Evolutionary conservation across 1,139 yeast genomes (phyloP).

Genomic region (Yamadazyma taylorii): DNA sequence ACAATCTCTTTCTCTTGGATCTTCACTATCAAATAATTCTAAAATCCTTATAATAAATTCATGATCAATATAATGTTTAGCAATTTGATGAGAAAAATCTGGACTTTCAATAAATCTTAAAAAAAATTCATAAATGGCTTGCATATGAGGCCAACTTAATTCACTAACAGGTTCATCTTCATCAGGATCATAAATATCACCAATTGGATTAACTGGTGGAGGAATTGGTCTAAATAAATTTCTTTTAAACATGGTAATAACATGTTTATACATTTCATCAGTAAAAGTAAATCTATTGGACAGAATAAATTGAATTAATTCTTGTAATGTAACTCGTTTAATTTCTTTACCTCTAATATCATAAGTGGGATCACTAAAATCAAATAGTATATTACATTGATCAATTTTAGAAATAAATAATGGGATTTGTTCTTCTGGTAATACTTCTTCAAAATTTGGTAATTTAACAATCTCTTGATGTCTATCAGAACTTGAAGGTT

Average conservation of each 20-base stretch:
- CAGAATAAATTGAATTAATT: slow-evolving; percentile 83
- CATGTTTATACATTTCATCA: slow-evolving; percentile 86
- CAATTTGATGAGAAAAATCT: slow-evolving; percentile 90
- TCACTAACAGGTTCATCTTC: slow-evolving; percentile 98
- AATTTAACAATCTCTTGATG: slow-evolving; percentile 69
- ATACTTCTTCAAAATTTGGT: slow-evolving; percentile 88
- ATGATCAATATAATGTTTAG: slow-evolving; percentile 92
- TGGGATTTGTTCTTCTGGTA: slow-evolving; percentile 79
- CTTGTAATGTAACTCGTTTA: slow-evolving; percentile 82
- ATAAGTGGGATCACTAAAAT: slow-evolving; percentile 88
- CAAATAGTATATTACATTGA: slow-evolving; percentile 93
- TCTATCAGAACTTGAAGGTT: slow-evolving; percentile 68
- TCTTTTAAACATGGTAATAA: slow-evolving; percentile 84
- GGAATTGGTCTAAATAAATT: slow-evolving; percentile 95
- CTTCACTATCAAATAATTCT: slow-evolving; percentile 94
- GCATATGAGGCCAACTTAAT: slow-evolving; percentile 99
- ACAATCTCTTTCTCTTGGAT: slow-evolving; percentile 93
- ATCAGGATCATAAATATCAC: slow-evolving; percentile 95
- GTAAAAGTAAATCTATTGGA: slow-evolving; percentile 81
- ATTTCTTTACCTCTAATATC: slow-evolving; percentile 93
- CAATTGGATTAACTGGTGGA: slow-evolving; percentile 96
- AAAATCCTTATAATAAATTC: slow-evolving; percentile 76
- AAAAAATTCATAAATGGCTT: slow-evolving; percentile 91
- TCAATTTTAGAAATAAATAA: slow-evolving; percentile 85
- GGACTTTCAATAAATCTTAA: slow-evolving; percentile 91